Percentiles rank a stretch among this genome's conserved stretches.
Evolutionary conservation across 1,284 basidiomycete genomes (phyloP).

Genomic region (Prillingera fragicola): DNA sequence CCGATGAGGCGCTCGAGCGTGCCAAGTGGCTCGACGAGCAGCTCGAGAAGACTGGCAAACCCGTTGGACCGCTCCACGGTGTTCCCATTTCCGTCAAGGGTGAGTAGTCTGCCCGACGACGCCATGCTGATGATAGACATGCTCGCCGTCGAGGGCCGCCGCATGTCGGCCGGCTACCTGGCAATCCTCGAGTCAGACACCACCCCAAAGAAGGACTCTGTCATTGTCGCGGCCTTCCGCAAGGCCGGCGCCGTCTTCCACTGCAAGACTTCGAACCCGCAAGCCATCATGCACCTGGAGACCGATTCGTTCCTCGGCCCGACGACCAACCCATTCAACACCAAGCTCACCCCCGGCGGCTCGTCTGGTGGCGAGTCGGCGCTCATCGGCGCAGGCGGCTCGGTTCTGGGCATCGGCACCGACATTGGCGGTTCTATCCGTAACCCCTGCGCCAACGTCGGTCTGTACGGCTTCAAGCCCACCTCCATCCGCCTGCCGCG

Average conservation of each 20-base stretch:
- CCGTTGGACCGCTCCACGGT: slow-evolving; percentile 58
- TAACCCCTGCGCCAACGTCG: slow-evolving; percentile 24
- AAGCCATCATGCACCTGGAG: slow-evolving; percentile 37
- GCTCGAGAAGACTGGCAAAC: slow-evolving; percentile 51
- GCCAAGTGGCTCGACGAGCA: slow-evolving; percentile 59
- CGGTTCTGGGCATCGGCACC: slow-evolving; percentile 41
- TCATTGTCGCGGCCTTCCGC: slow-evolving; percentile 20
- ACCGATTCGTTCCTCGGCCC: slow-evolving; percentile 31
- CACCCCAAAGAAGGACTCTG: slow-evolving; percentile 1
- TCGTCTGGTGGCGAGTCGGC: slow-evolving; percentile 59
- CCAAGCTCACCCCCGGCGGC: slow-evolving; percentile 54
- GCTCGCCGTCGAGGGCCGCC: slow-evolving; percentile 44
- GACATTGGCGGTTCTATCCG: slow-evolving; percentile 48
- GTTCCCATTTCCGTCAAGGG: slow-evolving; percentile 59
- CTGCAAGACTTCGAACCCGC: slow-evolving; percentile 26
- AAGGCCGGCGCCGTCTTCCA: slow-evolving; percentile 28
- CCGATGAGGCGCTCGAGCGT: slow-evolving; percentile 56
- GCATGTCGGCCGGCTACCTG: slow-evolving; percentile 20
- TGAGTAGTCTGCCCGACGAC: neutral
- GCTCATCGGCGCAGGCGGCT: slow-evolving; percentile 45
- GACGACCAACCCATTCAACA: slow-evolving; percentile 52
- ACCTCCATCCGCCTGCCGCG: slow-evolving; percentile 37
- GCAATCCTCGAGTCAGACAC: slow-evolving; percentile 15
- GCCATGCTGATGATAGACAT: slow-evolving; percentile 31
- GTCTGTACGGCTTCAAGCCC: slow-evolving; percentile 44